Base-by-base conservation (phyloP, 805 yeast genomes). In the Saccharomycopsis schoenii region DNA sequence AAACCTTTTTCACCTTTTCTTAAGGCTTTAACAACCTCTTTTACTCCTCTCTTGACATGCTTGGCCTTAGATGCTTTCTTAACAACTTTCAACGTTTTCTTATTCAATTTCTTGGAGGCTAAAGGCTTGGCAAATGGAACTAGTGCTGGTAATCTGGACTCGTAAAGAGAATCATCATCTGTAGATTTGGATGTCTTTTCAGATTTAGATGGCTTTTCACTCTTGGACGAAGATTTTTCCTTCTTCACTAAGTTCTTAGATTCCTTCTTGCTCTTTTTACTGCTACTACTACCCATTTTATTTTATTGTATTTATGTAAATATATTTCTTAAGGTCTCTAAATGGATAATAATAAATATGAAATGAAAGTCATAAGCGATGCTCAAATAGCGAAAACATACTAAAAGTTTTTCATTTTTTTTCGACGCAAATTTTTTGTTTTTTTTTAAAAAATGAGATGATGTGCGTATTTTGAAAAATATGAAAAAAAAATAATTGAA, bases 1-100 rank as follows among this genome's bases (percentile, higher is more conserved):
- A 94, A 80, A 59, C 99, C 99, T 76, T 94, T 94, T 74, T 92
- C 98, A 67, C 98, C 98, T 76, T 94, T 94, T 80, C 99, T 86
- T 66, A 94, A 82, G 24, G 98, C 94, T 78, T 94, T 94, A 69
- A 93, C 98, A 42, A 94, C 99, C 77, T 94, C 99, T 76, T 94
- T 94, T 61, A 94, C 98, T 73, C 99, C 99, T 77, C 99, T 84
- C 77, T 91, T 93, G 68, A 94, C 97, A 75, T 93, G 97, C 78
- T 94, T 94, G 66, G 97, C 96, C 78, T 94, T 94, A 59, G 98
- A 91, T 10, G 99, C 98, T 75, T 90, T 93, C 82, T 94, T 94
- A 66, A 94, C 96, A 55, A 97, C 89, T 78, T 94, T 94, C 71
- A 96, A 82, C 17, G 93, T 86, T 76, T 93, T 94, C 77, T 94